These are phyloP conservation scores for Fusarium clavum DNA, from an alignment of 2,329 filamentous ascomycete genomes.

Conservation along the genomic window DNA sequence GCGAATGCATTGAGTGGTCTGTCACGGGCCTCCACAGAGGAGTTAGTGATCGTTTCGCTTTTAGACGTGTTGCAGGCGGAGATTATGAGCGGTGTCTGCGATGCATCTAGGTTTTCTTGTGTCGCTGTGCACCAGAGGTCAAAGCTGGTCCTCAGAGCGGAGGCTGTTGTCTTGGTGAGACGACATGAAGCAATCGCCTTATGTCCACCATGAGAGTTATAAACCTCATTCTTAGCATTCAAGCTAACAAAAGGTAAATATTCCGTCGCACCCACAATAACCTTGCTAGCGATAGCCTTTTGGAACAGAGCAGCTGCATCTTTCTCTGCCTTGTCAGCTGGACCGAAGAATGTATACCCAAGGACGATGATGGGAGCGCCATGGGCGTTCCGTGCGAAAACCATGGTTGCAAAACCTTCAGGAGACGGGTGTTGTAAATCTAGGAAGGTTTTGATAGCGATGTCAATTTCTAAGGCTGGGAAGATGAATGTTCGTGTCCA, in stretches of 20 bases:
- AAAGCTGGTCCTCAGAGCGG: constrained; percentile 40
- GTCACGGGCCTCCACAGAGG: constrained; percentile 41
- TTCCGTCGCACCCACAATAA: constrained; percentile 42
- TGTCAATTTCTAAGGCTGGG: constrained; percentile 35
- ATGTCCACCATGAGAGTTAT: constrained; percentile 47
- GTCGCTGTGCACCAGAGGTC: constrained; percentile 43
- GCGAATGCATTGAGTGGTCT: constrained; percentile 28
- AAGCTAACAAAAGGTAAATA: constrained; percentile 34
- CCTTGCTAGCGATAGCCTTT: constrained; percentile 23
- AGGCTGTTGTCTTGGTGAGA: constrained; percentile 23
- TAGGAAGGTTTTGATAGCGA: constrained; percentile 41
- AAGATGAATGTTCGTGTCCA: constrained; percentile 51
- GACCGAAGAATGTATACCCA: constrained; percentile 41
- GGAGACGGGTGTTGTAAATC: constrained; percentile 30
- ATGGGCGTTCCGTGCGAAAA: constrained; percentile 47
- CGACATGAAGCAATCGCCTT: constrained; percentile 46
- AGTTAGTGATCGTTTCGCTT: background rate
- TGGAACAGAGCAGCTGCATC: constrained; percentile 33
- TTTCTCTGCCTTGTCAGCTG: constrained; percentile 40
- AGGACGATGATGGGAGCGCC: constrained; percentile 49
- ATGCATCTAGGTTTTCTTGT: constrained; percentile 29
- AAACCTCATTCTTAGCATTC: constrained; percentile 39
- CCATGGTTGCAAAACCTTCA: constrained; percentile 35
- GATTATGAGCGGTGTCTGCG: constrained; percentile 28
- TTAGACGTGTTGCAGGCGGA: constrained; percentile 31